A percentile compares a stretch with the other conserved stretches of the same genome.
phyloP scores from a whole-genome alignment of 345 rosid genomes.

The Sonneratia caseolaris region DNA sequence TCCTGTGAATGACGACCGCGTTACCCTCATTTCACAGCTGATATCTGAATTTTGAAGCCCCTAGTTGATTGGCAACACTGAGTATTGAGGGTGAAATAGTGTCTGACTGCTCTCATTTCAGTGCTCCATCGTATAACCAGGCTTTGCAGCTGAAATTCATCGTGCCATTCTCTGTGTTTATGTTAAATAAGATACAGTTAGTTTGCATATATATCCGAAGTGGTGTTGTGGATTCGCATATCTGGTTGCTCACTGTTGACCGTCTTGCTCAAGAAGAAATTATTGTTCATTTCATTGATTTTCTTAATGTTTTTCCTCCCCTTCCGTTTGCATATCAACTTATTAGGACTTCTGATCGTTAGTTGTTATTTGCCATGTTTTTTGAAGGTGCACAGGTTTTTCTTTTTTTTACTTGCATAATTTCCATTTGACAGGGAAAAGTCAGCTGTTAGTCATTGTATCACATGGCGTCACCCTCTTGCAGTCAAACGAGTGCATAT shows the following conservation, averaged over 20 bases:
- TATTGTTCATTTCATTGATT: neutral
- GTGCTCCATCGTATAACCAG: neutral
- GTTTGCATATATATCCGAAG: neutral
- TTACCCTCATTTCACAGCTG: neutral
- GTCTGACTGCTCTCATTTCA: neutral
- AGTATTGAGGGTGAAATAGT: neutral
- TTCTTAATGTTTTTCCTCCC: neutral
- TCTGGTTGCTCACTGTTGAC: neutral
- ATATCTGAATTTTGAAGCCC: neutral
- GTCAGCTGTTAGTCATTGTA: constrained; percentile 70
- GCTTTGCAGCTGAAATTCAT: neutral
- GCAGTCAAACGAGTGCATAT: constrained; percentile 41
- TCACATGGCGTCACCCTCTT: constrained; percentile 70
- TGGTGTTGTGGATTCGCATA: neutral
- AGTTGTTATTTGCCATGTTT: neutral
- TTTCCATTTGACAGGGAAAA: constrained; percentile 41
- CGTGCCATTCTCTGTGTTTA: neutral
- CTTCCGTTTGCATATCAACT: neutral
- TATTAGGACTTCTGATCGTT: neutral
- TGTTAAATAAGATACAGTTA: too few relatives aligned
- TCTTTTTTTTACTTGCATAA: neutral
- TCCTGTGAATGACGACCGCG: neutral
- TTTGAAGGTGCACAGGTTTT: neutral
- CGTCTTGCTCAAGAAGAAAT: neutral
- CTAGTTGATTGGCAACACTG: neutral